phyloP scores from a whole-genome alignment of 2,329 filamentous ascomycete genomes.

The Pestalotiopsis sp. region DNA sequence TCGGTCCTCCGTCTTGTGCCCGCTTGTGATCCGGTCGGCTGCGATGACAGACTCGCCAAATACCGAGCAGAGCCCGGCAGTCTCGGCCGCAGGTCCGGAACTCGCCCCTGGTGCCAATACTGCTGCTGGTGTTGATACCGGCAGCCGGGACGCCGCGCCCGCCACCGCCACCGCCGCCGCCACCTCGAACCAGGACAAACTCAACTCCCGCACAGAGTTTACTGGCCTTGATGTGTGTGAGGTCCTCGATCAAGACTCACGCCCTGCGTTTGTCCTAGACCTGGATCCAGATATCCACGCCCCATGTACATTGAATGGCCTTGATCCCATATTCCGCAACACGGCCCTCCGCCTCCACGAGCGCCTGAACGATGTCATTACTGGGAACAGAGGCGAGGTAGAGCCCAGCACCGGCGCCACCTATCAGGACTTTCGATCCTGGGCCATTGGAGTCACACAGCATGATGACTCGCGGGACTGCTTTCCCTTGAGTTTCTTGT shows the following conservation, averaged over 20 bases:
- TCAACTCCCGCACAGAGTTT: conserved; percentile 20
- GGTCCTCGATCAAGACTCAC: conserved; percentile 36
- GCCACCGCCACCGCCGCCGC: neutral
- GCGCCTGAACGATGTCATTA: conserved; percentile 30
- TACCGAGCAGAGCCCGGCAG: neutral
- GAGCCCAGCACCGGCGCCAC: conserved; percentile 5
- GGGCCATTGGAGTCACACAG: conserved; percentile 40
- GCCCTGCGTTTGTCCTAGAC: conserved; percentile 38
- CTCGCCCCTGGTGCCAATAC: neutral
- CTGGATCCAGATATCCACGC: conserved; percentile 34
- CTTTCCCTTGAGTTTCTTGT: conserved; percentile 41
- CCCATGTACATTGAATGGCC: conserved; percentile 17
- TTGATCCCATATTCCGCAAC: conserved; percentile 37
- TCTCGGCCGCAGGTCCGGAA: neutral
- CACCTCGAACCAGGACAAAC: conserved; percentile 8
- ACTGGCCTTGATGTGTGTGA: conserved; percentile 25
- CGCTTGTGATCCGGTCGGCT: neutral
- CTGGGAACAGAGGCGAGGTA: neutral
- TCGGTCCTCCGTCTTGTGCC: neutral
- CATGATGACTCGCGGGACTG: conserved; percentile 45
- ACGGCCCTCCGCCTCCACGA: conserved; percentile 34
- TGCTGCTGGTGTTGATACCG: neutral
- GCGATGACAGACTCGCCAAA: neutral
- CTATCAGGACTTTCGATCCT: conserved; percentile 38
- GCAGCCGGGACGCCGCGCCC: neutral